Conservation (phyloP, 2,329 filamentous ascomycete genomes). For the Aureobasidium mangrovei region DNA sequence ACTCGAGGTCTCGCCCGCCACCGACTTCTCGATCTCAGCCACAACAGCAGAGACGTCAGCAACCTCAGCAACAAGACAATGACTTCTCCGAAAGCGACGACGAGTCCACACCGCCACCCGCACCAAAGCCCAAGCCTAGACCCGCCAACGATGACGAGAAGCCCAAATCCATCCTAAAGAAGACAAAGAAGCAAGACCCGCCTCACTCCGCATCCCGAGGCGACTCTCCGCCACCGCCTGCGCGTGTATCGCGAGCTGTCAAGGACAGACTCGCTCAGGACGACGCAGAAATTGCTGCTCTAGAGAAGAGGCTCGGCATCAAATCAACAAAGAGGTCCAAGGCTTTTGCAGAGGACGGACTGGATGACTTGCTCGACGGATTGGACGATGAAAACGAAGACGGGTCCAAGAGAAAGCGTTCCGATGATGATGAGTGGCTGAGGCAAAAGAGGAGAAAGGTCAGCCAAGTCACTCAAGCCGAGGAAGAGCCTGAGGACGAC, state of each 20-base stretch:
- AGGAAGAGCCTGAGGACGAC: slow-evolving; percentile 21
- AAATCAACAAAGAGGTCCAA: slow-evolving; percentile 67
- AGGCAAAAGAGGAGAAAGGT: slow-evolving; percentile 49
- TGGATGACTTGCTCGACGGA: slow-evolving; percentile 68
- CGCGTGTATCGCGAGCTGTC: slow-evolving; percentile 33
- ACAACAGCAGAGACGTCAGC: slow-evolving; percentile 15
- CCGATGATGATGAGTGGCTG: slow-evolving; percentile 55
- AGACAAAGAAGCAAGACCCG: slow-evolving; percentile 17
- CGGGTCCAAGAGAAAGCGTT: slow-evolving; percentile 49
- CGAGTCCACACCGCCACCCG: slow-evolving; percentile 23
- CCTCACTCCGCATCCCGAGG: slow-evolving; percentile 1
- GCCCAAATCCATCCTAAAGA: slow-evolving; percentile 30
- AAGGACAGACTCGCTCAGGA: slow-evolving; percentile 65
- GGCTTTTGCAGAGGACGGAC: slow-evolving; percentile 66
- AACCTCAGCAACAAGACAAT: slow-evolving; percentile 23
- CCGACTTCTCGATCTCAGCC: slow-evolving; percentile 12
- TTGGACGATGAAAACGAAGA: slow-evolving; percentile 42
- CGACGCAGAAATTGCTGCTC: slow-evolving; percentile 75
- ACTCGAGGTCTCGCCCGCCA: slow-evolving; percentile 13
- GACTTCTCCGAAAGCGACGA: slow-evolving; percentile 21
- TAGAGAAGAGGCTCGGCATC: slow-evolving; percentile 83
- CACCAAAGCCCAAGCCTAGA: slow-evolving; percentile 12
- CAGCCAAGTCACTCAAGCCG: slow-evolving; percentile 23
- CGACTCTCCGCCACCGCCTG: slow-evolving; percentile 8
- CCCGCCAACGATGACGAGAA: slow-evolving; percentile 22